These are phyloP conservation scores for Licmophora abbreviata DNA, from an alignment of 108 stramenopile genomes.

Conservation along the genomic window DNA sequence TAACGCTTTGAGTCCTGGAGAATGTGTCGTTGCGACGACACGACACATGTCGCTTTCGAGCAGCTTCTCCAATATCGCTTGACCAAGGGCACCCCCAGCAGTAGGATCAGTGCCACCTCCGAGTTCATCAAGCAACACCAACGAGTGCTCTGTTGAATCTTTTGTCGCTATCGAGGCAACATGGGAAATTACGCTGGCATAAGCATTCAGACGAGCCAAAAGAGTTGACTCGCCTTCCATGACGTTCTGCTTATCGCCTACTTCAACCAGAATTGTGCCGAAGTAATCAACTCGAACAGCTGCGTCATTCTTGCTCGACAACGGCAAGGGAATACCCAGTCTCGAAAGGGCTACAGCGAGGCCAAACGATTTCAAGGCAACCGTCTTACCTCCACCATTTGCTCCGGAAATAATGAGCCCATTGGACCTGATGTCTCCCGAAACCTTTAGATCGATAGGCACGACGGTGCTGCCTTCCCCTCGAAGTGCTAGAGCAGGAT, in stretches of 20 bases:
- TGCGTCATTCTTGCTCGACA: neutral
- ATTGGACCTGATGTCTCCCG: conserved; percentile 14
- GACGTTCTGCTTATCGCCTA: conserved; percentile 72
- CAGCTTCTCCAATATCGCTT: conserved; percentile 65
- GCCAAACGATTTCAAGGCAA: conserved; percentile 75
- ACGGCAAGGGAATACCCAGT: conserved; percentile 47
- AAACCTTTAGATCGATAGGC: conserved; percentile 53
- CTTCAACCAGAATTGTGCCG: conserved; percentile 37
- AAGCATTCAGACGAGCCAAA: conserved; percentile 51
- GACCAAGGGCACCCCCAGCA: conserved; percentile 64
- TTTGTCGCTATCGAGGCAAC: conserved; percentile 6
- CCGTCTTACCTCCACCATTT: conserved; percentile 77
- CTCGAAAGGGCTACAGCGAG: conserved; percentile 34
- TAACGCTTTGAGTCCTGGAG: conserved; percentile 62
- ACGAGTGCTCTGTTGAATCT: neutral
- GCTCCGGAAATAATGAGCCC: conserved; percentile 60
- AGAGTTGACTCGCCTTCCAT: conserved; percentile 60
- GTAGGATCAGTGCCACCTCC: conserved; percentile 73
- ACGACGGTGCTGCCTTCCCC: conserved; percentile 19
- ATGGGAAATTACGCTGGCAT: conserved; percentile 38
- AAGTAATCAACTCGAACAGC: conserved; percentile 49
- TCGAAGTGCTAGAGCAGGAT: conserved; percentile 40
- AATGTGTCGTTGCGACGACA: conserved; percentile 75
- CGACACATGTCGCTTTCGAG: conserved; percentile 20
- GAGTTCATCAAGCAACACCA: conserved; percentile 69